Evolutionary conservation across 306 rosid genomes (phyloP), one percentile per base, ranked within the genome.

Genomic region (Medicago arabica): DNA sequence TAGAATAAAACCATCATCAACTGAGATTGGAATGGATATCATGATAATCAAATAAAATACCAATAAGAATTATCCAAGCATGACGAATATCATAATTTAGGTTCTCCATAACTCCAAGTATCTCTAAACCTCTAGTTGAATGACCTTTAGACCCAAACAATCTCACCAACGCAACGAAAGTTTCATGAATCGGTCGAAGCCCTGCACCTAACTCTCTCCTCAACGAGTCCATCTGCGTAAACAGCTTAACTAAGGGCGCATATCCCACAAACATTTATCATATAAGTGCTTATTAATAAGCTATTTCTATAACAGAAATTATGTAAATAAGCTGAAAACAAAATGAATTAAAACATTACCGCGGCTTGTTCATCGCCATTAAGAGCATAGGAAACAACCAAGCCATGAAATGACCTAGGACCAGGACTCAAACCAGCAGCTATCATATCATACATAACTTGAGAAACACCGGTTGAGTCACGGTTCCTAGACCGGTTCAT

Each of bases 401-500:
- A 83, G 11, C 87, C 98, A 36, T 94, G 98, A 82, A 91, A 94
- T 51, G 98, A 92, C 83, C 98, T 85, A 7, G 98, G 98, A 7
- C 97, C 98, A 6, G 96, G 98, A 76, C 55, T 78, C 70, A 94
- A 88, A 12, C 98, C 98, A 10, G 97, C 97, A 21, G 96, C 97
- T 59, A 94, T 84, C 98, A 94, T 94, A 84, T 92, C 97, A 85
- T 92, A 90, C 46, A 94, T 87, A 79, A 94, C 90, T 9, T 87
- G 88, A 12, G 89, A 73, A 77, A 90, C 98, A 49, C 89, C 93
- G 46, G 75, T 39, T 0, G 96, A 83, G 79, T 94, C 95, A 28
- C 87, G 91, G 79, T 75, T 81, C 61, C 96, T 75, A 14, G 97
- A 96, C 0, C 95, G 93, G 78, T 71, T 75, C 98, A 94, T 94